Evolutionary conservation across 116 monocot genomes (phyloP).

Genomic region (Papilionanthe hybrid): DNA sequence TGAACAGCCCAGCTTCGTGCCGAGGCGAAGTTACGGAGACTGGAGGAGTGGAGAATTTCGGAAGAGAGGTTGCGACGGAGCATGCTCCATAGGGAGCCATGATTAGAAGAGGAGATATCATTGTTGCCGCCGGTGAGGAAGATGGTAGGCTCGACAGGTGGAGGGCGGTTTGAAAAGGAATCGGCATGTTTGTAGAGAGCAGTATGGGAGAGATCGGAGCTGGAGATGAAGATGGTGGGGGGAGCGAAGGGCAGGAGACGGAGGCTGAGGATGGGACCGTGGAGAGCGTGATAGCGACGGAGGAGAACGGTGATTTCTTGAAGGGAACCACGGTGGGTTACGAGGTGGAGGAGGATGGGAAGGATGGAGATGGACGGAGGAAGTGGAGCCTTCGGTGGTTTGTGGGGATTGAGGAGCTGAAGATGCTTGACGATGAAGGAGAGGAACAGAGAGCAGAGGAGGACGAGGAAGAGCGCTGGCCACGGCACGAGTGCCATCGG

Average conservation of each 20-base stretch:
- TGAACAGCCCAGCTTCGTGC: constrained; percentile 25
- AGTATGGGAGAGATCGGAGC: constrained; percentile 29
- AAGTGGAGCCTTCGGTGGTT: background rate
- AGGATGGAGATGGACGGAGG: background rate
- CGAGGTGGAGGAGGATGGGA: background rate
- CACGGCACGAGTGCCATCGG: background rate
- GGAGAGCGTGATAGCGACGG: constrained; percentile 11
- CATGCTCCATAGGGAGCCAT: constrained; percentile 57
- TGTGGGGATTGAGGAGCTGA: background rate
- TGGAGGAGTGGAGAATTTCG: constrained; percentile 37
- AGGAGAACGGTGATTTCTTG: constrained; percentile 24
- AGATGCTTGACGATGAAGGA: background rate
- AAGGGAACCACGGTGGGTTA: background rate
- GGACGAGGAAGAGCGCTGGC: background rate
- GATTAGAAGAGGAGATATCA: constrained; percentile 31
- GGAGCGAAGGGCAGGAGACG: constrained; percentile 21
- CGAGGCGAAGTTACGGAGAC: constrained; percentile 20
- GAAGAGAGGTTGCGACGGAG: constrained; percentile 60
- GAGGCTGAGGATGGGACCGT: constrained; percentile 55
- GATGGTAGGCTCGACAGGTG: background rate
- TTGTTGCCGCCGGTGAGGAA: constrained; percentile 25
- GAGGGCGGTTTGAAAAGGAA: constrained; percentile 42
- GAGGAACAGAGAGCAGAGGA: constrained; percentile 13
- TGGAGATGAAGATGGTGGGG: constrained; percentile 44
- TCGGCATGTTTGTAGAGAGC: constrained; percentile 42